Evolutionary conservation across 768 basidiomycete genomes (phyloP).

Genomic region (Trametes cubensis): DNA sequence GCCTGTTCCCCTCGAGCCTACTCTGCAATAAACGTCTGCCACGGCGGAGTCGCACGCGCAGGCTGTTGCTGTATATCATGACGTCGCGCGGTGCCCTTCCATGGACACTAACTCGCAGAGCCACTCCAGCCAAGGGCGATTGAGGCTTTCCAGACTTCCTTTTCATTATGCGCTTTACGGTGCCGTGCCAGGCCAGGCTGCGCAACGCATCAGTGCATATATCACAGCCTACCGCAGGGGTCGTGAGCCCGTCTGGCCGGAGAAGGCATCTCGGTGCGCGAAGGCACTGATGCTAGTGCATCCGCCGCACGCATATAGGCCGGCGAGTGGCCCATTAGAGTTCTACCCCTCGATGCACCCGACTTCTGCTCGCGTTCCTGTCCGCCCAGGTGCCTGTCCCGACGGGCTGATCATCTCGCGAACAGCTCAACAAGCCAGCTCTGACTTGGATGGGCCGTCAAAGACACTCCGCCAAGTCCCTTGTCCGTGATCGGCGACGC

Average conservation of each 20-base stretch:
- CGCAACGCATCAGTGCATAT: slow-evolving; percentile 2
- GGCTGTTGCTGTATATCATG: neutral
- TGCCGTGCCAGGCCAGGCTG: neutral
- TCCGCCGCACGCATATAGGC: slow-evolving; percentile 2
- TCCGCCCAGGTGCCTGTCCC: slow-evolving; percentile 8
- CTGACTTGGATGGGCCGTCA: neutral
- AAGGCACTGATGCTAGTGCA: slow-evolving; percentile 11
- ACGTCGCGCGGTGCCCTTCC: slow-evolving; percentile 7
- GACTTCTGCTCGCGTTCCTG: neutral
- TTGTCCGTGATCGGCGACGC: slow-evolving; percentile 4
- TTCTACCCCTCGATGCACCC: neutral
- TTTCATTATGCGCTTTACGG: neutral
- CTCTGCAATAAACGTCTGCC: slow-evolving; percentile 19
- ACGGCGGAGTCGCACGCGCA: slow-evolving; percentile 1
- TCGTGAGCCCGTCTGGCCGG: neutral
- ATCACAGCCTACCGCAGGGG: slow-evolving; percentile 7
- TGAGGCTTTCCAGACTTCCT: too few species aligned
- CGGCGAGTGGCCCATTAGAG: neutral
- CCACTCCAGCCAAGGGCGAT: too few species aligned
- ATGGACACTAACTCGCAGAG: neutral
- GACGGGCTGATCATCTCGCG: slow-evolving; percentile 5
- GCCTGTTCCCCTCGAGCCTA: neutral
- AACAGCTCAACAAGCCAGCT: neutral
- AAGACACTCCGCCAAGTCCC: neutral
- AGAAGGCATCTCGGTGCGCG: neutral